phyloP scores from a whole-genome alignment of 1,139 yeast species.

The Kodamaea fungicola region DNA sequence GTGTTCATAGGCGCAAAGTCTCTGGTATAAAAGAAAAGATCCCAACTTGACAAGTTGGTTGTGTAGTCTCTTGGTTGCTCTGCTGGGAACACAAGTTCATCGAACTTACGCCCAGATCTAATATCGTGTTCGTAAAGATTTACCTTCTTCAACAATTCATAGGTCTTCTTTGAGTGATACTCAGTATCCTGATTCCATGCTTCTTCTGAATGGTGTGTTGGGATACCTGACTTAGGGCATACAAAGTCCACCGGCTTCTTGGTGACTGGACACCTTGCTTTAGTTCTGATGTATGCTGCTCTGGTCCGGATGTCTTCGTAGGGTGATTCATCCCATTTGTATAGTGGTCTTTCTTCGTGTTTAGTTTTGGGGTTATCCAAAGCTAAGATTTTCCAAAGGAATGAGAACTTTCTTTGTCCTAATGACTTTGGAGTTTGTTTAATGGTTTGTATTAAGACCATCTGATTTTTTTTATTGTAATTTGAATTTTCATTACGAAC shows the following conservation, averaged over 20 bases:
- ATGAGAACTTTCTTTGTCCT: conserved; percentile 22
- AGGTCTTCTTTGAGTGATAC: conserved; percentile 65
- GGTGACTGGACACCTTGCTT: conserved; percentile 91
- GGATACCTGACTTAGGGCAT: conserved; percentile 93
- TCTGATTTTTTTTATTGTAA: not conserved
- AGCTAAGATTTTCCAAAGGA: conserved; percentile 37
- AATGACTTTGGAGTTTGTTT: not conserved
- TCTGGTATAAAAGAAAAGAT: conserved; percentile 87
- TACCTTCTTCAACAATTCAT: conserved; percentile 76
- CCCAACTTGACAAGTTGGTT: conserved; percentile 86
- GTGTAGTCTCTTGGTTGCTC: conserved; percentile 73
- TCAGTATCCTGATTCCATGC: conserved; percentile 83
- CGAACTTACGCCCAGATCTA: conserved; percentile 89
- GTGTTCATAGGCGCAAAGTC: conserved; percentile 95
- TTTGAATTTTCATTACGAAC: conserved; percentile 1
- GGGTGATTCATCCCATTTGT: conserved; percentile 86
- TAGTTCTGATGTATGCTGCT: conserved; percentile 85
- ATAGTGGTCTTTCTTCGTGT: conserved; percentile 19
- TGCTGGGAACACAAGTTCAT: conserved; percentile 91
- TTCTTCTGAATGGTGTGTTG: conserved; percentile 86
- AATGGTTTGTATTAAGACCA: not conserved
- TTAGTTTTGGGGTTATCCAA: conserved; percentile 28
- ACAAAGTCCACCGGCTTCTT: conserved; percentile 74
- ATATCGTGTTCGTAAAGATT: conserved; percentile 93
- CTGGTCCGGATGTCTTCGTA: conserved; percentile 82